Evolutionary conservation across 2,329 filamentous ascomycete species (phyloP).

Genomic region (Trichoderma sp.): DNA sequence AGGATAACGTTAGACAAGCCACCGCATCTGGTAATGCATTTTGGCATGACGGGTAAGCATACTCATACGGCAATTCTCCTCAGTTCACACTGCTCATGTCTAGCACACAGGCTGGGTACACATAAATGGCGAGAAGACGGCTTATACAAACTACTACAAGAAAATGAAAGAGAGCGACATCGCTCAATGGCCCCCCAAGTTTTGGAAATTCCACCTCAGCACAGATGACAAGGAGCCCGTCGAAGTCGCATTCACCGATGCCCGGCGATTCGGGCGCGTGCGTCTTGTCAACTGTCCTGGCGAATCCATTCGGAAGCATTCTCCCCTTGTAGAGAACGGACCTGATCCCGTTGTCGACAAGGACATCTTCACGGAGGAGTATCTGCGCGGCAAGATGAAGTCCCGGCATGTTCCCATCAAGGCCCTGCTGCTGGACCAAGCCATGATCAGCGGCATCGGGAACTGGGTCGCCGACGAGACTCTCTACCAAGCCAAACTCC

Average conservation of each 20-base stretch:
- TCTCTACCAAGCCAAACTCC: constrained; percentile 81
- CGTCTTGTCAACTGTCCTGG: constrained; percentile 78
- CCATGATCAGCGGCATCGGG: constrained; percentile 85
- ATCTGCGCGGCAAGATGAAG: constrained; percentile 67
- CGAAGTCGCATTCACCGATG: constrained; percentile 78
- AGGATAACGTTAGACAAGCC: constrained; percentile 62
- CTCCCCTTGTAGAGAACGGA: constrained; percentile 85
- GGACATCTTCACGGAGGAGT: constrained; percentile 71
- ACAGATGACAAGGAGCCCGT: constrained; percentile 53
- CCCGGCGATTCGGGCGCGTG: constrained; percentile 74
- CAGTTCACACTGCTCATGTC: constrained; percentile 11
- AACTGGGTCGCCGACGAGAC: constrained; percentile 98
- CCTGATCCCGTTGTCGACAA: constrained; percentile 87
- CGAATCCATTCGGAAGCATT: constrained; percentile 69
- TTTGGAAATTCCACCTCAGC: constrained; percentile 79
- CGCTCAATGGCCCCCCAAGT: constrained; percentile 80
- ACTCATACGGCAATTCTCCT: background rate
- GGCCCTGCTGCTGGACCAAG: constrained; percentile 82
- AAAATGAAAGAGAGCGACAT: constrained; percentile 58
- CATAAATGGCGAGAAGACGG: constrained; percentile 73
- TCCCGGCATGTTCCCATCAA: constrained; percentile 85
- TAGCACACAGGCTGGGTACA: constrained; percentile 70
- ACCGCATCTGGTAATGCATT: constrained; percentile 86
- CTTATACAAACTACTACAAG: constrained; percentile 80
- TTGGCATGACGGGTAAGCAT: constrained; percentile 64